Base-by-base conservation (phyloP, 176 grass and related monocot species). In the Musa schizocarpa region DNA sequence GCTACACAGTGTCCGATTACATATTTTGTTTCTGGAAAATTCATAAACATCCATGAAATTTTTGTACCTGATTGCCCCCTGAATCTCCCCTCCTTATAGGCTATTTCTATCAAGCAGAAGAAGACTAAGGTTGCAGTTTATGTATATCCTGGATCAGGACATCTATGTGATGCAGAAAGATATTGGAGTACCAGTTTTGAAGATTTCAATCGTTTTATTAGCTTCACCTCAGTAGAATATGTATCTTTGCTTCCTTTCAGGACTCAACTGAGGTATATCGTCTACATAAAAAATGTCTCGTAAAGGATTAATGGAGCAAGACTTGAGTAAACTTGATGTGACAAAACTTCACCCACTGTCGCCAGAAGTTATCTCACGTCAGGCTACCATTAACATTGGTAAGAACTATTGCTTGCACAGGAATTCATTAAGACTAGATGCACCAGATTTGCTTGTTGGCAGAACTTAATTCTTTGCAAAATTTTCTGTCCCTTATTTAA, bases 351-450 rank as follows among this genome's bases (percentile, higher is more conserved):
- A 92, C 66, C 86, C 92, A 14, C 14, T 89, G 52, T 96, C 89
- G 0, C 92, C 92, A 53, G 89, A 96, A 80, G 87, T 96, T 76
- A 96, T 96, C 63, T 92, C 92, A 69, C 81, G 84, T 65, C 92
- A 96, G 63, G 92, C 89, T 1, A 92, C 89, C 0, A 96, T 92
- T 53, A 92, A 96, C 85, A 96, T 96, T 52, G 92, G 92, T 92
- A 73, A n/a, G 49, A 57, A 14, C 21, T 11, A 53, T 54, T 8
- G 11, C 17, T 5, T 53, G 49, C 19, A 12, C 11, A 19, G 13
- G n/a, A 22, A 53, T 50, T 72, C 53, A 17, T 5, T 53, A 52
- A 19, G 10, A 66, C 13, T 29, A 34, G 13, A 34, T 13, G 27
- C 16, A 17, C 24, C 13, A 34, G 22, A 26, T 34, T 11, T 26